phyloP scores from a whole-genome alignment of 331 rosid species.

The Telfairia occidentalis region DNA sequence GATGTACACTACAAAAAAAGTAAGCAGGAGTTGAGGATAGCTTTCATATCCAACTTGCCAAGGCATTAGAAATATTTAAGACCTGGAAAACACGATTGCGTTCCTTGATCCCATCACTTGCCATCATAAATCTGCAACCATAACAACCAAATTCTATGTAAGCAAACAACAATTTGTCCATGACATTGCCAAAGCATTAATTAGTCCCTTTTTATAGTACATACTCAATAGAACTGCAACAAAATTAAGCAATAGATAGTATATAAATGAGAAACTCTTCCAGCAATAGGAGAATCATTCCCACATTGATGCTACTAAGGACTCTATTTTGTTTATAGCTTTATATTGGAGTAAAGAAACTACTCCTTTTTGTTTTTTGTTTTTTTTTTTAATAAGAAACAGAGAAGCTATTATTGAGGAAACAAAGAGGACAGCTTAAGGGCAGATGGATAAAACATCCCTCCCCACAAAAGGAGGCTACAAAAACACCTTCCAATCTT shows the following conservation, averaged over 20 bases:
- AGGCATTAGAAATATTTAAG: background rate
- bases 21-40: conserved; percentile 10
- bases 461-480: too few relatives aligned
- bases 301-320: too few relatives aligned
- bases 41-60: conserved; percentile 7
- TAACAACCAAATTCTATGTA: background rate
- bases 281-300: background rate
- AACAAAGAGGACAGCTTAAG: too few relatives aligned
- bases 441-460: too few relatives aligned
- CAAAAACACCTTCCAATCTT: too few relatives aligned
- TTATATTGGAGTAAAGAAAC: too few relatives aligned
- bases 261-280: background rate
- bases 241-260: background rate
- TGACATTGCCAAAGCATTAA: background rate
- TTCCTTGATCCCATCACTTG: conserved; percentile 90
- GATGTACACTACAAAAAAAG: conserved; percentile 60
- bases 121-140: conserved; percentile 74
- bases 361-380: too few relatives aligned
- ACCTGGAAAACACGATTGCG: conserved; percentile 63
- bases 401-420: too few relatives aligned
- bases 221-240: background rate
- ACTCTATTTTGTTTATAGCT: too few relatives aligned
- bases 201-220: background rate
- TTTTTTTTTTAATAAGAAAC: too few relatives aligned
- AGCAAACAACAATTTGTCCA: background rate